Base-by-base conservation (phyloP, 1,284 basidiomycete species). In the Ustilago nuda region DNA sequence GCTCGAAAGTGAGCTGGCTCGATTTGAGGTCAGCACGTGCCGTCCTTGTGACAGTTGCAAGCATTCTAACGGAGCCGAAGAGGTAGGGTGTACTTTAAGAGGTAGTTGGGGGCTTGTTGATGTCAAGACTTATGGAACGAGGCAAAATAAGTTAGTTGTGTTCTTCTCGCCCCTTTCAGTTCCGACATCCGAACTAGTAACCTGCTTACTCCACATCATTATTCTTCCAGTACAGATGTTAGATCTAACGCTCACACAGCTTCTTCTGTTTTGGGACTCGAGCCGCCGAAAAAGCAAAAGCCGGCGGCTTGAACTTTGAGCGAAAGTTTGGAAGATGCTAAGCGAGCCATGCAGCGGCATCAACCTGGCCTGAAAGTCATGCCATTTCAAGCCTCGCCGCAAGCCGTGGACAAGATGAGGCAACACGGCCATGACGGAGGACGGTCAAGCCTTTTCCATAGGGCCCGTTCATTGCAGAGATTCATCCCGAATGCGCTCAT, bases 1-100 rank as follows among this genome's bases (percentile, higher is more conserved):
- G 79, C 52, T 80, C 76, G 8, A 80, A 69, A 19, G 76, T 80
- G 46, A 80, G 69, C 17, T 76, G 56, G 59, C 74, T 65, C 61
- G 65, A 56, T 45, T 61, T 71, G 54, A 68, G 55, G 39, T 76
- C 65, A 35, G 68, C 59, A 0, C 73, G 60, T 39, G 73, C 73
- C n/a, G 53, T 27, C 45, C 61, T 51, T 37, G 70, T 27, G 15
- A 57, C 3, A 4, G 70, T 60, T 27, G n/a, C 37, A n/a, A 61
- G 15, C 70, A 72, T 72, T 8, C 8, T 52, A 35, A 32, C 33
- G 33, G 48, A 3, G n/a, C 13, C 11, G 32, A 35, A 30, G 15
- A 15, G 27, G 15, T 12, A 41, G 11, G 6, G 39, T 41, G 17
- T 41, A 2, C 13, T 12, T 15, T 27, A 37, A 37, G 36, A 17